Percentiles rank a stretch among this genome's conserved stretches.
Conservation (phyloP, 306 rosid species). For the Malus sylvestris region DNA sequence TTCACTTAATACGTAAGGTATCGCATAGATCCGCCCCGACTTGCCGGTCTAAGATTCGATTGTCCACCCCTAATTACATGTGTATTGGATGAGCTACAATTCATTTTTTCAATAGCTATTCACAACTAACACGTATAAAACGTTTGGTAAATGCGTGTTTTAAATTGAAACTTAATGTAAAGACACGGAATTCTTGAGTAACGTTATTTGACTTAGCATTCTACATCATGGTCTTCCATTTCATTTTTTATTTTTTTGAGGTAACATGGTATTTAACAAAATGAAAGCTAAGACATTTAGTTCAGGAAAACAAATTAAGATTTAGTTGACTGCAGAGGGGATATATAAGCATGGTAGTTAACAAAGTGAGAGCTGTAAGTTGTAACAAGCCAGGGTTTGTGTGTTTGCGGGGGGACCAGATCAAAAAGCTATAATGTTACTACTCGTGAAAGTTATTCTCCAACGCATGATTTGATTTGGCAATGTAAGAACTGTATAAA, state of each 20-base stretch:
- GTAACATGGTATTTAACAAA: too few species aligned
- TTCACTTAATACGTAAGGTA: not conserved
- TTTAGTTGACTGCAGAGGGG: not conserved
- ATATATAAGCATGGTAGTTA: not conserved
- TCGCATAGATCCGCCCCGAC: too few species aligned
- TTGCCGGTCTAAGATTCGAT: accelerated
- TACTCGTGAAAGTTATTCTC: not conserved
- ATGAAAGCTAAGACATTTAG: not conserved
- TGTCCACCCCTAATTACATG: too few species aligned
- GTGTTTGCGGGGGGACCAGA: not conserved
- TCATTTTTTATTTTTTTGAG: not conserved
- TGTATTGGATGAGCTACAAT: too few species aligned
- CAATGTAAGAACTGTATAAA: not conserved
- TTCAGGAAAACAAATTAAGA: not conserved
- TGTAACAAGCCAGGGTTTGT: not conserved
- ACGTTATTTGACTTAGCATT: not conserved
- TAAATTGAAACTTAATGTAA: too few species aligned
- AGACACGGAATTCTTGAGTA: not conserved
- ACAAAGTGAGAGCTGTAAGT: not conserved
- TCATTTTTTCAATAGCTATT: too few species aligned
- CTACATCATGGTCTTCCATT: not conserved
- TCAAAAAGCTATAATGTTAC: not conserved
- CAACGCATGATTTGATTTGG: not conserved
- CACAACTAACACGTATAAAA: too few species aligned
- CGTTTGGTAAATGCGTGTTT: too few species aligned